These are phyloP conservation scores for Posidonia australis DNA, from an alignment of 106 monocot species.

Conservation along the genomic window DNA sequence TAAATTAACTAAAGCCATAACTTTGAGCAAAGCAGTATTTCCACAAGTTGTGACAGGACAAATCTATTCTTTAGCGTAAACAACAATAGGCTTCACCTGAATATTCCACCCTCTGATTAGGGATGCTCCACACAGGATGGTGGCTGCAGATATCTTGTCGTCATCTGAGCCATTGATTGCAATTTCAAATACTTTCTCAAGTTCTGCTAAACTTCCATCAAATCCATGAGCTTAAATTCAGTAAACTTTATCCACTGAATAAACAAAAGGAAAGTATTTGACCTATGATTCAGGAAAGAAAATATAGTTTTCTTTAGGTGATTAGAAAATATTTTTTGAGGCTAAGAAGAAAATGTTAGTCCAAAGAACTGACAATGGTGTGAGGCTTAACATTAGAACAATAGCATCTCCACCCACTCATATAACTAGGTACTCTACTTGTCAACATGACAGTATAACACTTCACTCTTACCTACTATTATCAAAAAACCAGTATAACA, in stretches of 20 bases:
- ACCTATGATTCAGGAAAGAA: neutral
- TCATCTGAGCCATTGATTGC: conserved; percentile 71
- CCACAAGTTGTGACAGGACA: neutral
- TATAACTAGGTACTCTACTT: no score
- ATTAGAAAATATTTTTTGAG: neutral
- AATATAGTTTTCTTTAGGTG: neutral
- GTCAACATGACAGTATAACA: no score
- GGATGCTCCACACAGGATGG: conserved; percentile 85
- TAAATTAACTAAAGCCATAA: neutral
- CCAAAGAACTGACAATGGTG: no score
- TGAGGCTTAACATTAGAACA: no score
- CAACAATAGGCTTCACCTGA: conserved; percentile 40
- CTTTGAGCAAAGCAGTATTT: neutral
- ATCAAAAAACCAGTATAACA: no score
- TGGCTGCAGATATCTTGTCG: conserved; percentile 75
- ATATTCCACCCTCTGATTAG: conserved; percentile 89
- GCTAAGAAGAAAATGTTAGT: no score
- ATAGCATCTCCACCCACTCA: no score
- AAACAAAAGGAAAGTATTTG: neutral
- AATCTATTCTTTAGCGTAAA: neutral
- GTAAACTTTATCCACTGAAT: conserved; percentile 13
- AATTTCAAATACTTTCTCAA: conserved; percentile 81
- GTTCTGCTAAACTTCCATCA: conserved; percentile 84
- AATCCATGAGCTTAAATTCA: conserved; percentile 39
- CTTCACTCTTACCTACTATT: no score